Evolutionary conservation across 257 asterid genomes (phyloP), one percentile per base, ranked within the genome.

Genomic region (Ballota nigra): DNA sequence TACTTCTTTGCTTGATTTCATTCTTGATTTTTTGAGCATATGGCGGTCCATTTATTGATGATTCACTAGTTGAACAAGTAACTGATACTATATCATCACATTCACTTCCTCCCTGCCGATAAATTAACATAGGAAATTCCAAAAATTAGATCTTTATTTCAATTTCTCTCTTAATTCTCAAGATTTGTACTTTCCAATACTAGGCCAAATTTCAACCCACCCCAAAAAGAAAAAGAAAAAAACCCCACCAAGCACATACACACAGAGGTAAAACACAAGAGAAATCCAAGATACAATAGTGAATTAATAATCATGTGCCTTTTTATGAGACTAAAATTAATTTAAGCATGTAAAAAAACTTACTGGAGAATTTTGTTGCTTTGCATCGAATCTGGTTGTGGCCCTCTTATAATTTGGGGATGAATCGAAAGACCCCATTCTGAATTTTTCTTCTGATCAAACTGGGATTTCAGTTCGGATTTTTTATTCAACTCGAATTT

Each of bases 101-200:
- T 29, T 86, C 95, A 82, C 83, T 90, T 76, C 79, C 86, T 68
- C 79, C 91, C 88, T 88, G 84, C 72, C 75, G 40, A 75, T 5
- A 28, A 31, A 38, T 68, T 16, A 69, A 79, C 57, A 53, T 9
- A 40, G 6, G 4, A 18, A 75, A 71, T 68, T 24, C 61, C 69
- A 18, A 71, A 18, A 40, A 23, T 63, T 18, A 29, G 52, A 34
- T 51, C 18, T 60, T 36, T 2, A 23, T 23, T 2, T 19, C 15
- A 18, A 52, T 6, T 5, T 53, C 23, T 13, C 52, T 43, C 2
- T 38, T 2, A 40, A 40, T 41, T 43, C 19, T 16, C 23, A 49
- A 49, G 57, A 49, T 3, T 45, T 45, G 0, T 45, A 49, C 26
- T 51, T 18, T 8, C 26, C 24, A 51, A 18, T 26, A 26, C 1